Conservation (phyloP, 208 protist species). For the Leishmania tarentolae region DNA sequence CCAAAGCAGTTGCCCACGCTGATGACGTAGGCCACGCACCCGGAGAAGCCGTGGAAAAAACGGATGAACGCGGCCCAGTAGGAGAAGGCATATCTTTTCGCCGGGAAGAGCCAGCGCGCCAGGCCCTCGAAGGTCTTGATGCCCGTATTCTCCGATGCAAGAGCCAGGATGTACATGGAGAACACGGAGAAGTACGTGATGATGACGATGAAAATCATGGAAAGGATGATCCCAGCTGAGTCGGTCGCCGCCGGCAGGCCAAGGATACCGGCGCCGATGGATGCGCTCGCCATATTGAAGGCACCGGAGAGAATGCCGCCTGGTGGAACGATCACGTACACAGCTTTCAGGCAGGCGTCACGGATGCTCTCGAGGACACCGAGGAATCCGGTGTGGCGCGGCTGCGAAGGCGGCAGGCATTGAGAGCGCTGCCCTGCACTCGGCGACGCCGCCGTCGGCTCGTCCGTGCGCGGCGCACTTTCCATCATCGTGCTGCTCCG, state of each 20-base stretch:
- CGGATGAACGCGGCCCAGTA: conserved; percentile 45
- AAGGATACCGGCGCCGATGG: conserved; percentile 50
- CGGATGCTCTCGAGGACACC: conserved; percentile 9
- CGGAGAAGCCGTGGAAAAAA: conserved; percentile 32
- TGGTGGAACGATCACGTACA: conserved; percentile 30
- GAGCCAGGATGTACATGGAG: conserved; percentile 44
- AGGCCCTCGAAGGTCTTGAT: conserved; percentile 51
- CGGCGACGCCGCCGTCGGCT: background rate
- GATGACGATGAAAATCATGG: conserved; percentile 37
- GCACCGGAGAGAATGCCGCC: conserved; percentile 36
- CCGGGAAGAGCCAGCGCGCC: conserved; percentile 32
- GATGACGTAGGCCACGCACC: conserved; percentile 38
- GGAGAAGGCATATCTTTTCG: conserved; percentile 34
- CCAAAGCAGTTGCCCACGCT: conserved; percentile 29
- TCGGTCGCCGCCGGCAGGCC: conserved; percentile 38
- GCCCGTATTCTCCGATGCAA: conserved; percentile 34
- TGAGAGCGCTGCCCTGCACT: background rate
- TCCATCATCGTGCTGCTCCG: background rate
- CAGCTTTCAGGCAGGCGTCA: background rate
- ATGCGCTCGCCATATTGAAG: conserved; percentile 41
- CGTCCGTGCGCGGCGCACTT: background rate
- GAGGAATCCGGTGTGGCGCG: background rate
- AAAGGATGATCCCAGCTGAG: conserved; percentile 32
- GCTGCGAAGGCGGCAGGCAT: background rate
- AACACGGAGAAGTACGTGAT: conserved; percentile 48